phyloP scores from a whole-genome alignment of 2,329 filamentous ascomycete genomes.

The Aspergillus hiratsukae region DNA sequence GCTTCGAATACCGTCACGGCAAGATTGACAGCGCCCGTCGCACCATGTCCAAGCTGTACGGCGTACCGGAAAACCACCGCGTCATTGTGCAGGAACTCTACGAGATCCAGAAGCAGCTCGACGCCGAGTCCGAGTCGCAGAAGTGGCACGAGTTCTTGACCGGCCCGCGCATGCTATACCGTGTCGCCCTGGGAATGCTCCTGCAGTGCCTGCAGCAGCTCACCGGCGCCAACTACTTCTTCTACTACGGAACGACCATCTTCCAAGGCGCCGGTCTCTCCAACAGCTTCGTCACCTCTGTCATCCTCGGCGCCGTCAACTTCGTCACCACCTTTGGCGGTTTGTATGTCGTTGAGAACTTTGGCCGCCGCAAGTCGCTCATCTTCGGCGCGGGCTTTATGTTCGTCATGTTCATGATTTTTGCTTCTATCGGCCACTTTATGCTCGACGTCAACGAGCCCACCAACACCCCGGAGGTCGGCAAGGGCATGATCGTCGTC shows the following conservation, averaged over 20 bases:
- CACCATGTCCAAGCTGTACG: conserved; percentile 53
- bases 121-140: conserved; percentile 16
- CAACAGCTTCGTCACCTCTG: conserved; percentile 60
- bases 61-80: conserved; percentile 49
- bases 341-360: conserved; percentile 64
- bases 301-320: conserved; percentile 64
- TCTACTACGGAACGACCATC: conserved; percentile 48
- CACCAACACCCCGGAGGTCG: conserved; percentile 44
- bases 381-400: conserved; percentile 66
- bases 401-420: conserved; percentile 60
- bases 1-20: conserved; percentile 55
- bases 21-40: conserved; percentile 47
- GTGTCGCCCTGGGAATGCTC: conserved; percentile 37
- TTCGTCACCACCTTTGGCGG: conserved; percentile 62
- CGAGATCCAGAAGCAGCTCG: conserved; percentile 49
- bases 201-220: conserved; percentile 43
- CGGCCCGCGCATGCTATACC: conserved; percentile 41
- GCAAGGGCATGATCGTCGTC: conserved; percentile 65
- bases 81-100: conserved; percentile 50
- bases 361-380: conserved; percentile 62
- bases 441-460: conserved; percentile 34
- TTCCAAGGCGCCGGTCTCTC: conserved; percentile 62
- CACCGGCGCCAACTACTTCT: conserved; percentile 44
- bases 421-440: conserved; percentile 54
- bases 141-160: conserved; percentile 37